Base-by-base conservation (phyloP, 192 early-diverging fungal genomes). In the Entophlyctis luteolus region DNA sequence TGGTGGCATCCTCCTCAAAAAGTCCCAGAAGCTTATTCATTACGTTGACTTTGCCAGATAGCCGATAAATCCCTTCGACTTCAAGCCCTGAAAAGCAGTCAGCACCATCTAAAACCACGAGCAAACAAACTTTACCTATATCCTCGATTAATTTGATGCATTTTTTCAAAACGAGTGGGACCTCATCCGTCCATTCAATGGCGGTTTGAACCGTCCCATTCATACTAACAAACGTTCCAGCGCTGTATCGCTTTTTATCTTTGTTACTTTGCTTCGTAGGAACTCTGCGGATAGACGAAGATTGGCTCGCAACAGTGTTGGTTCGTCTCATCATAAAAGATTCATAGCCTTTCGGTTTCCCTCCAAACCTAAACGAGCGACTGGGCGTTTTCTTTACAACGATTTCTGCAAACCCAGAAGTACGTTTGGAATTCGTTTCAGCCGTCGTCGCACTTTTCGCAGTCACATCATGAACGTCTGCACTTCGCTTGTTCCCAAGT, bases 31-130 rank as follows among this genome's bases (percentile, higher is more conserved):
- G 59, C 10, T 69, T 65, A 14, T 81, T 68, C 5, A 83, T 68
- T 2, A 72, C 79, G 3, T 65, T 29, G 0, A 75, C 68, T 39
- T 70, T 82, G 10, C 81, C 81, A 12, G 80, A 79, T 4, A 83
- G 71, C 47, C 81, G 73, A 58, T 83, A 83, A 2, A 83, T 57
- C 8, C 81, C 81, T 65, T 82, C 81, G 10, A 73, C 73, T 20
- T 79, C 75, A 37, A 83, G 25, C n/a, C 79, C 78, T 75, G n/a
- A 10, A 35, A 68, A 20, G n/a, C 18, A 48, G 23, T 48, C 67
- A 52, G 37, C 20, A n/a, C 18, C 22, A 22, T 34, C 20, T 5
- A 60, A 22, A 36, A 16, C 34, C 12, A 68, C 28, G 34, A 52
- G 29, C 29, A 65, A 49, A 63, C 31, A 36, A 38, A 25, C 10